Conservation (phyloP, 2,329 filamentous ascomycete species). For the Rhynchosporium graminicola region DNA sequence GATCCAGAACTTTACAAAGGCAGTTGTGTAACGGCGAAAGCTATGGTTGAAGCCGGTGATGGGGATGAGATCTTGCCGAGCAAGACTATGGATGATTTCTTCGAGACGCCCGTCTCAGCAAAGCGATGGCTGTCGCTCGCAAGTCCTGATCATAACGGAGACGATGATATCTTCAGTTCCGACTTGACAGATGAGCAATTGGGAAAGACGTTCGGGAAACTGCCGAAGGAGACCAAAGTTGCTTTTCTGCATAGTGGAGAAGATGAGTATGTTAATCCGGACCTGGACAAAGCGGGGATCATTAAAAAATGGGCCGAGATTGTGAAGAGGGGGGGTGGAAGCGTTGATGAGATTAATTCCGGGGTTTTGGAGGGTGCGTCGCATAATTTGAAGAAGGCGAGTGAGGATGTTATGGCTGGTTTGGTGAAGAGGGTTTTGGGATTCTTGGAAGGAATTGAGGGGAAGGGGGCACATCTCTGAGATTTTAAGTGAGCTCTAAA, state of each 20-base stretch:
- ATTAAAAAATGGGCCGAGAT: conserved; percentile 51
- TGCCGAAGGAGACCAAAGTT: conserved; percentile 46
- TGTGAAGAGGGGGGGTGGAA: conserved; percentile 46
- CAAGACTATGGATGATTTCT: conserved; percentile 31
- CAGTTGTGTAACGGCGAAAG: conserved; percentile 43
- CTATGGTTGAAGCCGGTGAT: conserved; percentile 46
- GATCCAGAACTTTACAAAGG: conserved; percentile 41
- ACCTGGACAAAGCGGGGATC: conserved; percentile 50
- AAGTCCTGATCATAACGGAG: conserved; percentile 54
- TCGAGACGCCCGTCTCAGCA: conserved; percentile 53
- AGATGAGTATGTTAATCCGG: conserved; percentile 52
- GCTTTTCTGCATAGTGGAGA: conserved; percentile 51
- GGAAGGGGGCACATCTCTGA: conserved; percentile 1
- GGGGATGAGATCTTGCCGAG: conserved; percentile 48
- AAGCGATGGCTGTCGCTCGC: conserved; percentile 59
- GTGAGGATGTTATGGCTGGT: conserved; percentile 49
- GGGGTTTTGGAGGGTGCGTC: conserved; percentile 51
- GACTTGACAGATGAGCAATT: conserved; percentile 58
- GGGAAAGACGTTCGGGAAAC: conserved; percentile 56
- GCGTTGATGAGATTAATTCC: conserved; percentile 50
- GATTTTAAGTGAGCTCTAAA: background rate
- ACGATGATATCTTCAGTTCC: conserved; percentile 69
- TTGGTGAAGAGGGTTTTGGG: conserved; percentile 52
- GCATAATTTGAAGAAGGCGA: conserved; percentile 52
- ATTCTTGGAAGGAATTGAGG: conserved; percentile 45